Evolutionary conservation across 2,329 filamentous ascomycete genomes (phyloP).

Genomic region (Parascedosporium putredinis): DNA sequence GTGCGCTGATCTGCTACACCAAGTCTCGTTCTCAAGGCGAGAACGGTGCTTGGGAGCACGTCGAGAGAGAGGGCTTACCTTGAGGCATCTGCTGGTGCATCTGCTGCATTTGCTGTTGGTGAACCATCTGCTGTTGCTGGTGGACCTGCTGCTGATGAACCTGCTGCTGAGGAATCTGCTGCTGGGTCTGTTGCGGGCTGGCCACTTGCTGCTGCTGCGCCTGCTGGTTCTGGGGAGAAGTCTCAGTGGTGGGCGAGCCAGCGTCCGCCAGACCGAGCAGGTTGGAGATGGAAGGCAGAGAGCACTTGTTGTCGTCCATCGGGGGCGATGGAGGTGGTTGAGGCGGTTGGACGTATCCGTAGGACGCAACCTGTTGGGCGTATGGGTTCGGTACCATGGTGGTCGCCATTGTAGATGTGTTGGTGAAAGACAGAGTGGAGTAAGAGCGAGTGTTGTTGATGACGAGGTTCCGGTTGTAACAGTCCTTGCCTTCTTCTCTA

Average conservation of each 20-base stretch:
- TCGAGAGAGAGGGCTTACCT: not conserved
- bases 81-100: conserved; percentile 1
- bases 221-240: conserved; percentile 35
- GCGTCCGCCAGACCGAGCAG: conserved; percentile 74
- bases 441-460: not conserved
- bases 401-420: conserved; percentile 3
- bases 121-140: conserved; percentile 3
- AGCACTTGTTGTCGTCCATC: conserved; percentile 71
- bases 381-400: conserved; percentile 4
- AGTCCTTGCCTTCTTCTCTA: not conserved
- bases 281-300: conserved; percentile 87
- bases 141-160: conserved; percentile 12
- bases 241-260: conserved; percentile 47
- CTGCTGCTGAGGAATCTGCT: conserved; percentile 14
- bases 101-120: not conserved
- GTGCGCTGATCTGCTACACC: not conserved
- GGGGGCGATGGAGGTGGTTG: conserved; percentile 65
- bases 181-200: conserved; percentile 10
- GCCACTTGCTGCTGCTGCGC: conserved; percentile 14
- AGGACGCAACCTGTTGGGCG: conserved; percentile 8
- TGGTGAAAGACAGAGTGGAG: not conserved
- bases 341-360: conserved; percentile 26
- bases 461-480: not conserved
- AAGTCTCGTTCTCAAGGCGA: too few species aligned
- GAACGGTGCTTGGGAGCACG: too few species aligned